Percentiles rank a stretch among this genome's conserved stretches.
Evolutionary conservation across 1,139 yeast genomes (phyloP).

Genomic region (Protomyces inundatus): DNA sequence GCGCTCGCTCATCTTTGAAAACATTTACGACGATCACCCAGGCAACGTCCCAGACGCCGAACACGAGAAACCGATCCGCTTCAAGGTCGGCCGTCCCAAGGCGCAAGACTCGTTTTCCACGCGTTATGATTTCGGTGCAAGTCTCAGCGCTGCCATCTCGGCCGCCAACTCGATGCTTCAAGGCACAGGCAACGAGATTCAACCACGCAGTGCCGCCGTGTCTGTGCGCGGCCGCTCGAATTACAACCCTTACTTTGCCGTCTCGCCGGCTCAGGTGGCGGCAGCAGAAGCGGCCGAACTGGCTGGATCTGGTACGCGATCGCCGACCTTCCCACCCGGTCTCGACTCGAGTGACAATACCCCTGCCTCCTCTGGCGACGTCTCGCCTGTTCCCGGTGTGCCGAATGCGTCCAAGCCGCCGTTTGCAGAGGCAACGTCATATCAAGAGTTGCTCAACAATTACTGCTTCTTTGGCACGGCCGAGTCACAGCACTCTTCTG

Average conservation of each 20-base stretch:
- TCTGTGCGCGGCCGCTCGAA: background rate
- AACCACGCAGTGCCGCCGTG: background rate
- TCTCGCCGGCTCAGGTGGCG: background rate
- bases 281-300: background rate
- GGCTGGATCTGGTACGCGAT: conserved; percentile 3
- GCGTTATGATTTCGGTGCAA: conserved; percentile 27
- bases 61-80: conserved; percentile 8
- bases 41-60: conserved; percentile 1
- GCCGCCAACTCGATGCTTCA: conserved; percentile 21
- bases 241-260: conserved; percentile 18
- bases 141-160: conserved; percentile 26
- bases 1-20: conserved; percentile 20
- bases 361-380: conserved; percentile 18
- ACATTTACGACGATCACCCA: conserved; percentile 22
- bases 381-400: conserved; percentile 16
- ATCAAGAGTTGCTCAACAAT: conserved; percentile 13
- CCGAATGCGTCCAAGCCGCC: background rate
- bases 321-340: conserved; percentile 18
- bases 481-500: background rate
- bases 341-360: conserved; percentile 8
- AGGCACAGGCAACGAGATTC: conserved; percentile 16
- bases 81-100: background rate
- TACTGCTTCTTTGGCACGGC: conserved; percentile 20
- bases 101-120: conserved; percentile 20
- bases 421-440: conserved; percentile 4